A percentile compares a stretch with the other conserved stretches of the same genome.
These are phyloP conservation scores for Cryptococcus depauperatus DNA, from an alignment of 1,284 basidiomycete species.

Conservation along the genomic window DNA sequence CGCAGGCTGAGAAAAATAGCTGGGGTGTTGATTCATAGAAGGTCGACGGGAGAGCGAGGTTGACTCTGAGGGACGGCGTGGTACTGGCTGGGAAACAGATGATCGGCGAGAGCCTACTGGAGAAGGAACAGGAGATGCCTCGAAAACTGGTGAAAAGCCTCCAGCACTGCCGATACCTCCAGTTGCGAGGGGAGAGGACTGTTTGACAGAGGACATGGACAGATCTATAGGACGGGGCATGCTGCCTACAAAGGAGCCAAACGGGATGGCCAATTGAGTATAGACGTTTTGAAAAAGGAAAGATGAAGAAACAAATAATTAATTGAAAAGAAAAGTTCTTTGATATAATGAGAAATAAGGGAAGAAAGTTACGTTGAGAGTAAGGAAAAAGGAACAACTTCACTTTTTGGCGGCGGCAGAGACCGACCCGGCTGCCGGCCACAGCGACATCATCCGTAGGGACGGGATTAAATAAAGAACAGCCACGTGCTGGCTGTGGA, in stretches of 20 bases:
- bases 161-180: constrained; percentile 2
- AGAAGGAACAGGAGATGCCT: constrained; percentile 12
- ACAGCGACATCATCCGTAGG: constrained; percentile 26
- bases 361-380: too few relatives aligned
- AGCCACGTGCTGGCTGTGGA: constrained; percentile 32
- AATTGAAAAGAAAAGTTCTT: not conserved
- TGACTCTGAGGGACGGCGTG: constrained; percentile 13
- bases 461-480: constrained; percentile 29
- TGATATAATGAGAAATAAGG: not conserved
- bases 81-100: constrained; percentile 15
- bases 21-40: constrained; percentile 3
- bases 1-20: not conserved
- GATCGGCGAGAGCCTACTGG: constrained; percentile 18
- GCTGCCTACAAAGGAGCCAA: constrained; percentile 1
- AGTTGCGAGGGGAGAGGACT: constrained; percentile 3
- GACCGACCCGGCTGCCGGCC: constrained; percentile 20
- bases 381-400: not conserved
- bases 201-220: constrained; percentile 14
- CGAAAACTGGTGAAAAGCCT: constrained; percentile 9
- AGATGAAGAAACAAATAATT: not conserved
- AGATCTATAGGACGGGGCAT: constrained; percentile 14
- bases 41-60: constrained; percentile 7
- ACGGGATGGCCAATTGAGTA: too few relatives aligned
- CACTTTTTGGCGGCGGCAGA: not conserved
- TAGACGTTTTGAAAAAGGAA: not conserved